Conservation (phyloP, 805 yeast genomes). For the Metschnikowia bowlesiae region DNA sequence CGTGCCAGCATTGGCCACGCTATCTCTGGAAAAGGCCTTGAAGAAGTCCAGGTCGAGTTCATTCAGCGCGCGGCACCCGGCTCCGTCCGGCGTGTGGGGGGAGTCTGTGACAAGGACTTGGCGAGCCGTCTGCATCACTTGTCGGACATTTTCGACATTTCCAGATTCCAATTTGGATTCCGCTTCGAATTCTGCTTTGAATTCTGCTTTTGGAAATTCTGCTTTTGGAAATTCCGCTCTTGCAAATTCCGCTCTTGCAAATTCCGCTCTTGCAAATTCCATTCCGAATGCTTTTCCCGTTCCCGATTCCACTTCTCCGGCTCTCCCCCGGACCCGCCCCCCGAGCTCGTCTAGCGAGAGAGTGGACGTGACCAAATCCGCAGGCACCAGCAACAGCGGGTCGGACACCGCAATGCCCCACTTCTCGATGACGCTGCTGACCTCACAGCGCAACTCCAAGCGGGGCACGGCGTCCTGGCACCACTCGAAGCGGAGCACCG, state of each 20-base stretch:
- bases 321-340: too few relatives aligned
- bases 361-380: constrained; percentile 27
- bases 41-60: neutral
- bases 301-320: too few relatives aligned
- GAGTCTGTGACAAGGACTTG: too few relatives aligned
- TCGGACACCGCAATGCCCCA: constrained; percentile 43
- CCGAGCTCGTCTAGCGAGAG: neutral
- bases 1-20: neutral
- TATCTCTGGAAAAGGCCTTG: neutral
- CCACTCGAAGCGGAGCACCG: constrained; percentile 21
- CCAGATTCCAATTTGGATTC: too few relatives aligned
- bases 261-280: too few relatives aligned
- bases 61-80: neutral
- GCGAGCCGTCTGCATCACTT: too few relatives aligned
- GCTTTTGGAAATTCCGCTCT: too few relatives aligned
- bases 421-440: constrained; percentile 34
- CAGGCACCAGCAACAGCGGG: constrained; percentile 26
- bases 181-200: too few relatives aligned
- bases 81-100: neutral
- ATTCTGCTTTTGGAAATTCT: too few relatives aligned
- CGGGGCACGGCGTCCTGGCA: constrained; percentile 4
- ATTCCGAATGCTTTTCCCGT: too few relatives aligned
- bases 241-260: too few relatives aligned
- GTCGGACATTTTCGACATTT: too few relatives aligned
- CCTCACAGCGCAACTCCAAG: constrained; percentile 27